These are phyloP conservation scores for Nyssa sinensis DNA, from an alignment of 148 eudicot species.

Conservation along the genomic window DNA sequence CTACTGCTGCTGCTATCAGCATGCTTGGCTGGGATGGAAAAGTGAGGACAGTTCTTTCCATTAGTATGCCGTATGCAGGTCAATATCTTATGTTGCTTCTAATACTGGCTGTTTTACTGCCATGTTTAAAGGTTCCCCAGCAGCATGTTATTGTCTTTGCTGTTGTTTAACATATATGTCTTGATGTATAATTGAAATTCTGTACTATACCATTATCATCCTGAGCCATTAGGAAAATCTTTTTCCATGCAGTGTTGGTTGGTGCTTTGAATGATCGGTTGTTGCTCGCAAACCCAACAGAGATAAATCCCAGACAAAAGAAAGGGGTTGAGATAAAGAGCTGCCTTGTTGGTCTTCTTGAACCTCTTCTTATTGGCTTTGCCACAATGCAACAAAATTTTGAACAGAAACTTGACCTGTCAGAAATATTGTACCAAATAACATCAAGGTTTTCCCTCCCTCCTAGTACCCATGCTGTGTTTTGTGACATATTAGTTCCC, in stretches of 20 bases:
- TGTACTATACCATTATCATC: not conserved
- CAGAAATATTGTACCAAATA: conserved; percentile 88
- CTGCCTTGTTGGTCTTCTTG: conserved; percentile 97
- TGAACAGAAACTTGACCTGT: conserved; percentile 94
- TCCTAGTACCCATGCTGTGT: not conserved
- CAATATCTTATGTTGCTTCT: conserved; percentile 15
- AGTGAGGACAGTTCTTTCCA: conserved; percentile 85
- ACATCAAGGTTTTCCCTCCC: conserved; percentile 71
- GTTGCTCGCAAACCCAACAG: conserved; percentile 86
- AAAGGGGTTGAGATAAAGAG: conserved; percentile 83
- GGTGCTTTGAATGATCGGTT: conserved; percentile 95
- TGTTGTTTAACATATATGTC: conserved; percentile 1
- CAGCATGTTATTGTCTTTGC: not conserved
- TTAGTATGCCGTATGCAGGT: conserved; percentile 90
- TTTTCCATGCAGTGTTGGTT: conserved; percentile 64
- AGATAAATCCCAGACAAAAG: conserved; percentile 82
- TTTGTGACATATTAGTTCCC: not conserved
- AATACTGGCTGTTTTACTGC: conserved; percentile 7
- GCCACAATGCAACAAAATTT: conserved; percentile 93
- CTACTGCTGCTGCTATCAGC: conserved; percentile 79
- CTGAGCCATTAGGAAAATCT: conserved; percentile 11
- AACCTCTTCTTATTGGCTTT: conserved; percentile 95
- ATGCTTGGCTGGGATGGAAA: conserved; percentile 99
- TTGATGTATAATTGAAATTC: not conserved
- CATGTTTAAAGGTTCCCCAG: conserved; percentile 8